Conservation (phyloP, 73 alveolate genomes). For the Symbiodinium pilosum region DNA sequence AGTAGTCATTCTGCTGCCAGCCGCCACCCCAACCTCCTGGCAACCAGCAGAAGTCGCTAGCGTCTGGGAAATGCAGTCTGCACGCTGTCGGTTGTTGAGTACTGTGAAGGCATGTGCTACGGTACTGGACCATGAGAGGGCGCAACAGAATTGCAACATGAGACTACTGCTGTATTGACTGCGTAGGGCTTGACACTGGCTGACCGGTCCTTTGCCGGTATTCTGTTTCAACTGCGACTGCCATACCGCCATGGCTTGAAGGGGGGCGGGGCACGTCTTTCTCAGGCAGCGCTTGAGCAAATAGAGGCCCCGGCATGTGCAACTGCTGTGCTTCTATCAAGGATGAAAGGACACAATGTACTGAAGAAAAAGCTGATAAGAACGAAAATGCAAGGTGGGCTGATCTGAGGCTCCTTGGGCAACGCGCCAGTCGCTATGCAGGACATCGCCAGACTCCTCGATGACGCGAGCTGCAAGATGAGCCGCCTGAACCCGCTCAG, state of each 20-base stretch:
- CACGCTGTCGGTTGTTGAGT: too few species aligned
- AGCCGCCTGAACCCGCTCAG: conserved; percentile 3
- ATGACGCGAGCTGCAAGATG: conserved; percentile 12
- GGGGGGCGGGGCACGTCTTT: not conserved
- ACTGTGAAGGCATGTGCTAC: too few species aligned
- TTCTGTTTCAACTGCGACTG: not conserved
- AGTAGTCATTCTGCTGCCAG: not conserved
- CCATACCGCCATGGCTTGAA: not conserved
- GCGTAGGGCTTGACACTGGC: too few species aligned
- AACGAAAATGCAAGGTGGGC: too few species aligned
- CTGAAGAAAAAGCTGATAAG: too few species aligned
- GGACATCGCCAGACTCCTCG: conserved; percentile 16
- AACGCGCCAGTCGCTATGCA: not conserved
- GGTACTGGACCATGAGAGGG: not conserved
- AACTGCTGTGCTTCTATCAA: too few species aligned
- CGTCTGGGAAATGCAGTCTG: too few species aligned
- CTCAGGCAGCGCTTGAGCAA: not conserved
- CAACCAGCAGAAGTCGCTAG: too few species aligned
- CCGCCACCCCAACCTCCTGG: conserved; percentile 12
- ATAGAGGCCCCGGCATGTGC: too few species aligned
- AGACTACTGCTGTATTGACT: too few species aligned
- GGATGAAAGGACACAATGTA: too few species aligned
- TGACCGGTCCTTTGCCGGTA: not conserved
- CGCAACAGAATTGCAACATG: not conserved
- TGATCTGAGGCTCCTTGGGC: not conserved